These are phyloP conservation scores for Micractinium sp. DNA, from an alignment of 139 green algal genomes.

Conservation along the genomic window DNA sequence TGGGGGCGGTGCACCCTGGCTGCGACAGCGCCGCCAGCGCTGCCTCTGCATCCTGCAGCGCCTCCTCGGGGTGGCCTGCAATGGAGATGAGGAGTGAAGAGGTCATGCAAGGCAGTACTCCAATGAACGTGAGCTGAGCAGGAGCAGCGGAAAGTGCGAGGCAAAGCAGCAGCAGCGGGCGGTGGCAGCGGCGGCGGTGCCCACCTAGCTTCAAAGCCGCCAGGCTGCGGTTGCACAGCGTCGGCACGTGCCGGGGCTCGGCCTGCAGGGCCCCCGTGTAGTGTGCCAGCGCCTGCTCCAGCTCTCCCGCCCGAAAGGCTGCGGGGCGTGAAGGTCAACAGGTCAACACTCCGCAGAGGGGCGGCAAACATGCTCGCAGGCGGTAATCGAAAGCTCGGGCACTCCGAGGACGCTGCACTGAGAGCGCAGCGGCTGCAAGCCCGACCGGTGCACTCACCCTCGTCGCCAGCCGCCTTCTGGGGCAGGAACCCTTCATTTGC, in stretches of 20 bases:
- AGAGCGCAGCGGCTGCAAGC: not conserved
- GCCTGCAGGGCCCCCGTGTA: constrained; percentile 16
- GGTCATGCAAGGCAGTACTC: not conserved
- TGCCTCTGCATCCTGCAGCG: constrained; percentile 30
- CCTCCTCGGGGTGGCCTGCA: constrained; percentile 23
- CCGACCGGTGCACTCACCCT: constrained; percentile 1
- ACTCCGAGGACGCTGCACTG: no score
- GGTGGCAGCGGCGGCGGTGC: not conserved
- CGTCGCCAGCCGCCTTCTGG: constrained; percentile 16
- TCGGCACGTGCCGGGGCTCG: not conserved
- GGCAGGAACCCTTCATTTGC: not conserved
- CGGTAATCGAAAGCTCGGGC: no score
- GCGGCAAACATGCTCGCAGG: no score
- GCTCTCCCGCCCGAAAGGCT: constrained; percentile 18
- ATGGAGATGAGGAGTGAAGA: not conserved
- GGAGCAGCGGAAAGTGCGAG: no score
- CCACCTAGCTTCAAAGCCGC: constrained; percentile 39
- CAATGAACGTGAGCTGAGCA: no score
- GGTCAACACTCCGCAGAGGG: no score
- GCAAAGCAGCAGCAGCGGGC: no score
- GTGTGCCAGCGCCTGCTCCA: not conserved
- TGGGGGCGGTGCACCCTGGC: not conserved
- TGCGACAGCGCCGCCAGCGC: constrained; percentile 13
- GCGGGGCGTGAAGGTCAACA: not conserved
- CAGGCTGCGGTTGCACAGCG: constrained; percentile 41